A percentile compares a stretch with the other conserved stretches of the same genome.
phyloP scores from a whole-genome alignment of 2,329 filamentous ascomycete species.

The Pseudogymnoascus sp. region DNA sequence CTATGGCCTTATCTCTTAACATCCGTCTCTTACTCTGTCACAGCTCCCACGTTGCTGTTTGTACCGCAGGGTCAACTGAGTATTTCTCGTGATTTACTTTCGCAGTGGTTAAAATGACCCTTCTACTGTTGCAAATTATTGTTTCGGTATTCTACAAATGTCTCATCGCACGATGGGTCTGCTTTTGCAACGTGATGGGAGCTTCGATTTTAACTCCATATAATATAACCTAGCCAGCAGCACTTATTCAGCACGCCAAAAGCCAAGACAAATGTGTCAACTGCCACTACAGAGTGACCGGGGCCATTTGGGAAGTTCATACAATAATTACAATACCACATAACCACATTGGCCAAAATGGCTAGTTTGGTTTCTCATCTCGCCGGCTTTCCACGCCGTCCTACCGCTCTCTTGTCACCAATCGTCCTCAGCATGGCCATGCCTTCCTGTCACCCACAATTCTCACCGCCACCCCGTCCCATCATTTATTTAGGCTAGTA shows the following conservation, averaged over 20 bases:
- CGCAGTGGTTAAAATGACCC: not conserved
- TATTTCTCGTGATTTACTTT: too few species aligned
- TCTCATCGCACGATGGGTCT: not conserved
- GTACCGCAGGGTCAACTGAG: too few species aligned
- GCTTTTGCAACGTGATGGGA: not conserved
- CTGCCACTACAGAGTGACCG: not conserved
- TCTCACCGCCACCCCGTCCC: not conserved
- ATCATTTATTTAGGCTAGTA: not conserved
- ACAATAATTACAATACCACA: not conserved
- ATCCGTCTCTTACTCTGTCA: not conserved
- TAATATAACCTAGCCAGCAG: not conserved
- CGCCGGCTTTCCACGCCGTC: not conserved
- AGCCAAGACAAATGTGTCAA: fast-evolving
- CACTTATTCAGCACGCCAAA: not conserved
- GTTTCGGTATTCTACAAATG: not conserved
- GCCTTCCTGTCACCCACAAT: not conserved
- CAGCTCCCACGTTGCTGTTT: too few species aligned
- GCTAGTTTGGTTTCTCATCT: not conserved
- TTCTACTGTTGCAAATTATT: not conserved
- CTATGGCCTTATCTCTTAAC: not conserved
- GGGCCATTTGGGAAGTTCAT: not conserved
- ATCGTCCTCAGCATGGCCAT: not conserved
- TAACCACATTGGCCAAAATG: not conserved
- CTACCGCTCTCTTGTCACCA: not conserved
- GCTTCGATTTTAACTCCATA: not conserved